Conservation (phyloP, 768 basidiomycete genomes). For the Coprinopsis cinerea region DNA sequence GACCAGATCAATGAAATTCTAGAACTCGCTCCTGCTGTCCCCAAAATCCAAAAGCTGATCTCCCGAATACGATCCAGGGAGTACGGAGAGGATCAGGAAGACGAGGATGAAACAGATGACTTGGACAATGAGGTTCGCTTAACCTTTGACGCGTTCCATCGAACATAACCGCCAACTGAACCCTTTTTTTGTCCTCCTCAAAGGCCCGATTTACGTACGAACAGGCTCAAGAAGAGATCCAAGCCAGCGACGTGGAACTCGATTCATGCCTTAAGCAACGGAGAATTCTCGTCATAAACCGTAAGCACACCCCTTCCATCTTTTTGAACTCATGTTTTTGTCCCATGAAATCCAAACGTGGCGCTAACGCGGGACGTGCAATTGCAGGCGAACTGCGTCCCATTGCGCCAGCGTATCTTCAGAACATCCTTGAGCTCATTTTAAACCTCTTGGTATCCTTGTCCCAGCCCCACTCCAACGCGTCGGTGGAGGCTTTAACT, state of each 20-base stretch:
- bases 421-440: slow-evolving; percentile 65
- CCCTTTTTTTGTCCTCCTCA: neutral
- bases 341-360: neutral
- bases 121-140: slow-evolving; percentile 17
- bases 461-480: slow-evolving; percentile 45
- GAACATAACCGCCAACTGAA: slow-evolving; percentile 1
- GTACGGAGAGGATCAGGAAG: slow-evolving; percentile 74
- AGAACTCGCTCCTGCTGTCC: slow-evolving; percentile 74
- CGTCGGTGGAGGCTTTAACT: slow-evolving; percentile 52
- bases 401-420: slow-evolving; percentile 61
- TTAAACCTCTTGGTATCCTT: slow-evolving; percentile 69
- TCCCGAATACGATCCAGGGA: slow-evolving; percentile 55
- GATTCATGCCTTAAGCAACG: slow-evolving; percentile 55
- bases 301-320: slow-evolving; percentile 29
- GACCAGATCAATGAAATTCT: slow-evolving; percentile 81
- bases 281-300: slow-evolving; percentile 68
- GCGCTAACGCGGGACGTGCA: no score
- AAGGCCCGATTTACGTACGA: slow-evolving; percentile 48
- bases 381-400: slow-evolving; percentile 63
- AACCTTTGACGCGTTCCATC: slow-evolving; percentile 8
- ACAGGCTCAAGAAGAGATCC: slow-evolving; percentile 58
- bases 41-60: slow-evolving; percentile 65
- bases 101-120: slow-evolving; percentile 31
- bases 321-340: no score
- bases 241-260: slow-evolving; percentile 80